Evolutionary conservation across 2,329 filamentous ascomycete genomes (phyloP).

Genomic region (Beauveria varroae): DNA sequence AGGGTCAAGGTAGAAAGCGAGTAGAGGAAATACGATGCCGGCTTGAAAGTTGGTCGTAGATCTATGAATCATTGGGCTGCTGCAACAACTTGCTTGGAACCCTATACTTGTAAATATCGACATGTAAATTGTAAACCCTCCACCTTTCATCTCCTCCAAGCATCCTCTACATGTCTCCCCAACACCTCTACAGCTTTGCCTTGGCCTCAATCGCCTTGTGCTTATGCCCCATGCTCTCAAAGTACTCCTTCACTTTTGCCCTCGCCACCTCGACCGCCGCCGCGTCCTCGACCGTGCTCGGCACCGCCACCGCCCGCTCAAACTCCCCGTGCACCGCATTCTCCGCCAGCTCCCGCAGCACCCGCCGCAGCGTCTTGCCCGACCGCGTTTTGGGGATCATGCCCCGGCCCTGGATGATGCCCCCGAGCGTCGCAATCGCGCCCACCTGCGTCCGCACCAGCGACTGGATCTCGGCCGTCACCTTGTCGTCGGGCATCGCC

Average conservation of each 20-base stretch:
- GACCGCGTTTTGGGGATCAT: slow-evolving; percentile 90
- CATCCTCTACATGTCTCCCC: too few relatives aligned
- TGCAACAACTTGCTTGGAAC: too few relatives aligned
- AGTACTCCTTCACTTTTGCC: slow-evolving; percentile 67
- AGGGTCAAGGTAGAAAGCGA: too few relatives aligned
- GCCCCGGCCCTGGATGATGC: slow-evolving; percentile 73
- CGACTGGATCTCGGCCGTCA: slow-evolving; percentile 58
- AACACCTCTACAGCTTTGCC: slow-evolving; percentile 39
- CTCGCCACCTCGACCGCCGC: slow-evolving; percentile 68
- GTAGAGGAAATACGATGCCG: too few relatives aligned
- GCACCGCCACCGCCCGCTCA: slow-evolving; percentile 63
- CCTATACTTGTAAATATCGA: too few relatives aligned
- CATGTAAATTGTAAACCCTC: too few relatives aligned
- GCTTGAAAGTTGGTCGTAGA: too few relatives aligned
- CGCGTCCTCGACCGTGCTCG: slow-evolving; percentile 78
- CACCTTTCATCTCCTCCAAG: too few relatives aligned
- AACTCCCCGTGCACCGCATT: slow-evolving; percentile 69
- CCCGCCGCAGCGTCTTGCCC: slow-evolving; percentile 82
- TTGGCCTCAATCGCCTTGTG: slow-evolving; percentile 43
- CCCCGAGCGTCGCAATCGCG: slow-evolving; percentile 76
- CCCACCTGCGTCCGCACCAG: slow-evolving; percentile 76
- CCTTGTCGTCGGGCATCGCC: slow-evolving; percentile 38
- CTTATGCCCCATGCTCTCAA: slow-evolving; percentile 40
- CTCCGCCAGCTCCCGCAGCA: slow-evolving; percentile 76
- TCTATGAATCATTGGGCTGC: too few relatives aligned